phyloP scores from a whole-genome alignment of 106 monocot genomes.

The Ottelia alismoides region DNA sequence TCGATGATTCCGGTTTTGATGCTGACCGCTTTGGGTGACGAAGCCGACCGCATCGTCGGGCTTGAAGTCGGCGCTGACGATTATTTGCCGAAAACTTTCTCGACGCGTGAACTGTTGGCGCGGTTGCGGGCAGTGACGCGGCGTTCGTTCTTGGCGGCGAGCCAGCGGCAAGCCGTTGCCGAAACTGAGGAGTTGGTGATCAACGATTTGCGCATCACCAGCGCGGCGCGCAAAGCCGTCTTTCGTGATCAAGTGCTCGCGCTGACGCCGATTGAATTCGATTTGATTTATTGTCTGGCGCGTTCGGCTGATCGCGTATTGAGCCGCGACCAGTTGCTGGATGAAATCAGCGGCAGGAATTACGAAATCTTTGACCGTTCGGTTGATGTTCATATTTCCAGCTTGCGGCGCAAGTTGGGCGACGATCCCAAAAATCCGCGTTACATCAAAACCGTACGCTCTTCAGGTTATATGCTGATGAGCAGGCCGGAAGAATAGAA shows the following conservation, averaged over 20 bases:
- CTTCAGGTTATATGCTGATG: not conserved
- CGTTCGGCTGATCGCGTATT: not conserved
- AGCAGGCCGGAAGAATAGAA: not conserved
- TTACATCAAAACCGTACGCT: not conserved
- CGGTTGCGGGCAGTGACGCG: not conserved
- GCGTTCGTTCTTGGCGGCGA: not conserved
- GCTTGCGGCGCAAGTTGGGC: not conserved
- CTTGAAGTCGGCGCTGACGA: not conserved
- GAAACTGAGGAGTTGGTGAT: not conserved
- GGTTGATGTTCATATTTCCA: not conserved
- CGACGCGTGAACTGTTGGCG: no score
- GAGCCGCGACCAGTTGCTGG: not conserved
- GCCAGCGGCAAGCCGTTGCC: not conserved
- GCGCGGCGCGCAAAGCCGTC: not conserved
- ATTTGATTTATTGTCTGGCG: not conserved
- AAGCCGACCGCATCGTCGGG: not conserved
- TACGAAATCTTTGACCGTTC: not conserved
- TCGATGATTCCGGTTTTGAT: not conserved
- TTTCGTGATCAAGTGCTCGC: not conserved
- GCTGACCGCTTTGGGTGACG: not conserved
- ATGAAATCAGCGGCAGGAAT: not conserved
- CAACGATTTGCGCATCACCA: not conserved
- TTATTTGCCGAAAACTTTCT: not conserved
- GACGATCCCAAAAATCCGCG: not conserved
- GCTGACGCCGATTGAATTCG: not conserved